Evolutionary conservation across 2,329 filamentous ascomycete species (phyloP).

Genomic region (Sporothrix variecibatus): DNA sequence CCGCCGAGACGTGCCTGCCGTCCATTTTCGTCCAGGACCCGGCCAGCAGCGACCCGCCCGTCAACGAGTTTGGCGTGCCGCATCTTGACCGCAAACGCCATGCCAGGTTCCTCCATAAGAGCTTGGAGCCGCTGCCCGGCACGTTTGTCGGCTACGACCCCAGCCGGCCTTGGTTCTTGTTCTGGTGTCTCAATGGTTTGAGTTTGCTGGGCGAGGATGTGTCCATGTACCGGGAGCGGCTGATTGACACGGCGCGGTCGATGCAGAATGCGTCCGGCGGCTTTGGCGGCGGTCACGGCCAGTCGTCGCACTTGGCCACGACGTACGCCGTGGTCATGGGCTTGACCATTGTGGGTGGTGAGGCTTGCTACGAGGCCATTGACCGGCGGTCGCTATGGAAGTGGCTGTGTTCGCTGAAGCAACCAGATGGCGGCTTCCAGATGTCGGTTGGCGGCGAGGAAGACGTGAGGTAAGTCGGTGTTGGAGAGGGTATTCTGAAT

Average conservation of each 20-base stretch:
- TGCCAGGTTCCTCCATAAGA: slow-evolving; percentile 62
- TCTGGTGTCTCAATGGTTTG: slow-evolving; percentile 83
- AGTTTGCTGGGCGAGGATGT: slow-evolving; percentile 75
- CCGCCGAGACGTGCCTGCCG: slow-evolving; percentile 67
- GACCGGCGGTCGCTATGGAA: slow-evolving; percentile 86
- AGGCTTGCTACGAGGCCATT: slow-evolving; percentile 69
- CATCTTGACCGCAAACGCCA: slow-evolving; percentile 67
- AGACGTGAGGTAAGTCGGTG: slow-evolving; percentile 72
- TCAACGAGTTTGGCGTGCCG: slow-evolving; percentile 74
- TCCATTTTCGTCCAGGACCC: slow-evolving; percentile 61
- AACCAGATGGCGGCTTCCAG: slow-evolving; percentile 84
- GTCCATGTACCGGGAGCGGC: slow-evolving; percentile 64
- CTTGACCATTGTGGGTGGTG: slow-evolving; percentile 74
- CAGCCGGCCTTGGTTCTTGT: slow-evolving; percentile 89
- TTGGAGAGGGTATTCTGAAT: neutral
- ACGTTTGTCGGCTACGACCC: slow-evolving; percentile 77
- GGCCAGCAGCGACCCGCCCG: slow-evolving; percentile 46
- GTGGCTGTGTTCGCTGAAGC: slow-evolving; percentile 85
- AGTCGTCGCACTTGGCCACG: slow-evolving; percentile 83
- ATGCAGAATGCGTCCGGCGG: slow-evolving; percentile 84
- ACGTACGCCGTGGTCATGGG: slow-evolving; percentile 84
- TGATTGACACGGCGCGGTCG: slow-evolving; percentile 73
- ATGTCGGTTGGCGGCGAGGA: slow-evolving; percentile 86
- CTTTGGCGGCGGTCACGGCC: slow-evolving; percentile 91
- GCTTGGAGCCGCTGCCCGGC: slow-evolving; percentile 64